phyloP scores from a whole-genome alignment of 768 basidiomycete species.

The Chalciporus piperatus region DNA sequence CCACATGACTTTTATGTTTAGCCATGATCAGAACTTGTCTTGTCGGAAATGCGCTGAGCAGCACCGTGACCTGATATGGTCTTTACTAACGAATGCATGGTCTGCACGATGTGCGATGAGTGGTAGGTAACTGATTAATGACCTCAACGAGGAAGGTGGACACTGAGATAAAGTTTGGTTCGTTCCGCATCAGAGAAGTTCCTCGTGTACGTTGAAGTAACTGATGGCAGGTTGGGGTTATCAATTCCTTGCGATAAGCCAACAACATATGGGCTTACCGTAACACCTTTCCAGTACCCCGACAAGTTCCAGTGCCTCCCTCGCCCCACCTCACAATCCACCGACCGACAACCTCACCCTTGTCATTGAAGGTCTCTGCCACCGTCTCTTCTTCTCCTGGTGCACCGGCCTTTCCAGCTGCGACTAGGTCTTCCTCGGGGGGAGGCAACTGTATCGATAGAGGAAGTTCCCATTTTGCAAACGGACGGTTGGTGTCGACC shows the following conservation, averaged over 20 bases:
- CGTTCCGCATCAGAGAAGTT: conserved; percentile 33
- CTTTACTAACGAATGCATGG: neutral
- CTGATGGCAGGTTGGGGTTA: conserved; percentile 20
- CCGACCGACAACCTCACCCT: conserved; percentile 62
- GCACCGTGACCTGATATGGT: neutral
- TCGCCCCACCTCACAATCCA: conserved; percentile 80
- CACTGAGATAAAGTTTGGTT: neutral
- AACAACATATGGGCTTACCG: conserved; percentile 46
- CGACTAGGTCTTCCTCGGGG: conserved; percentile 31
- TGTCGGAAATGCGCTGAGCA: neutral
- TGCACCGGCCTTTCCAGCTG: conserved; percentile 29
- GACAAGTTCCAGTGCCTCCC: conserved; percentile 60
- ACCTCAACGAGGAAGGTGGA: neutral
- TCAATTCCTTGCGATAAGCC: neutral
- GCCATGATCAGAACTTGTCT: neutral
- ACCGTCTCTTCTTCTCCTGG: conserved; percentile 70
- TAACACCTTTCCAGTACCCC: conserved; percentile 58
- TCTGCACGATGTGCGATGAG: neutral
- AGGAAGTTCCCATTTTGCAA: conserved; percentile 82
- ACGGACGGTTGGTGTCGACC: conserved; percentile 60
- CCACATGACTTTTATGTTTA: too few species aligned
- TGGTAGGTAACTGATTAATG: neutral
- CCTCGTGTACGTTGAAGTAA: conserved; percentile 54
- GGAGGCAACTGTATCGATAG: conserved; percentile 45
- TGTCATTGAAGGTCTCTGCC: conserved; percentile 65